phyloP scores from a whole-genome alignment of 805 yeast species.

The Cyberlindnera americana region DNA sequence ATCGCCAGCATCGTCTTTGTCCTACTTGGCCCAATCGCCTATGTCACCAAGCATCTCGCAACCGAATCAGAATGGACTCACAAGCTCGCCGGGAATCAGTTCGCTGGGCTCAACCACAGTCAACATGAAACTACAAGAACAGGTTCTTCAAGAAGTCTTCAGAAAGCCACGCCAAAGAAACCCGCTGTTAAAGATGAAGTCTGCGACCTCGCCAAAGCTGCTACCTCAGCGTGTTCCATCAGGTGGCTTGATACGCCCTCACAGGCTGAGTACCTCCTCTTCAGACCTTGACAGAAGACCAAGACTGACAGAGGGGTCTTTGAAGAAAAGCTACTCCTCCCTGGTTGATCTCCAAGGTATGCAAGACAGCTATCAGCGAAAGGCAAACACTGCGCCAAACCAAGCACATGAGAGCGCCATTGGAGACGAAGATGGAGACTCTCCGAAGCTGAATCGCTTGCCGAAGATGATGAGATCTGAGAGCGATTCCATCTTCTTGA shows the following conservation, averaged over 20 bases:
- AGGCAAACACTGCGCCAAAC: not conserved
- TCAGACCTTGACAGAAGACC: constrained; percentile 25
- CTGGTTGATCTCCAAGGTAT: constrained; percentile 25
- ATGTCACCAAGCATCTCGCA: constrained; percentile 5
- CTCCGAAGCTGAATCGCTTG: not conserved
- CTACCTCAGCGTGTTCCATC: constrained; percentile 10
- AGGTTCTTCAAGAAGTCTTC: constrained; percentile 71
- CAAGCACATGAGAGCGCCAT: constrained; percentile 3
- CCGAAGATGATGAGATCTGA: constrained; percentile 12
- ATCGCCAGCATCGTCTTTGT: constrained; percentile 39
- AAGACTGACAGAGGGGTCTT: constrained; percentile 6
- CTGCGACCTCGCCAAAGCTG: constrained; percentile 22
- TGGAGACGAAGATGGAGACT: constrained; percentile 3
- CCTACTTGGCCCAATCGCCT: constrained; percentile 32
- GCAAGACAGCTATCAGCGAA: not conserved
- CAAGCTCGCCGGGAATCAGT: constrained; percentile 14
- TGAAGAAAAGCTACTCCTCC: constrained; percentile 24
- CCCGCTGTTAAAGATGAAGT: constrained; percentile 9
- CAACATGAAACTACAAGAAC: constrained; percentile 66
- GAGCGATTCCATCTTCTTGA: constrained; percentile 38
- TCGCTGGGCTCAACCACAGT: constrained; percentile 60
- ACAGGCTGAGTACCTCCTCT: constrained; percentile 25
- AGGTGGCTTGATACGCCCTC: constrained; percentile 10
- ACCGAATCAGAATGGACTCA: constrained; percentile 1
- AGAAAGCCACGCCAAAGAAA: constrained; percentile 27